These are phyloP conservation scores for Trichoderma reesei DNA, from an alignment of 495 filamentous ascomycete species.

Conservation along the genomic window DNA sequence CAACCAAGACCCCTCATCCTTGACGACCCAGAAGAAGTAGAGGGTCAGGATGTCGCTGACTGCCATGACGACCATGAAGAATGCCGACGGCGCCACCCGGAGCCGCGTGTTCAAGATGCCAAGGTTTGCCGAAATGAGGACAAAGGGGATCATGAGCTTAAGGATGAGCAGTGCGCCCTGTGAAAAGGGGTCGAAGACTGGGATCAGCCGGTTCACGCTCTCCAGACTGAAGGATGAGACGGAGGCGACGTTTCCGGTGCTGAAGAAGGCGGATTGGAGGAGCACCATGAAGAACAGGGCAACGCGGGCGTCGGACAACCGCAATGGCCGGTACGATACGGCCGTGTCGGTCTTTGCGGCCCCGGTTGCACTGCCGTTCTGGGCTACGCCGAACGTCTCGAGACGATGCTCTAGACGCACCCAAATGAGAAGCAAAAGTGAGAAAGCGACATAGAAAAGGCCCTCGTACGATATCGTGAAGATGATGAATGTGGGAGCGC, in stretches of 20 bases:
- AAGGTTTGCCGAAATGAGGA: conserved; percentile 82
- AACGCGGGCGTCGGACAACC: conserved; percentile 72
- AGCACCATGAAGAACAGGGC: conserved; percentile 92
- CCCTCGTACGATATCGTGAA: conserved; percentile 98
- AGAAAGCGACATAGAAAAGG: conserved; percentile 89
- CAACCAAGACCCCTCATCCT: conserved; percentile 91
- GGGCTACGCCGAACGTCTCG: conserved; percentile 39
- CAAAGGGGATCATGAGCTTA: conserved; percentile 91
- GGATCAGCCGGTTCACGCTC: conserved; percentile 81
- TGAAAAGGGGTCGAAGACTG: conserved; percentile 87
- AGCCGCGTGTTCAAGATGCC: conserved; percentile 84
- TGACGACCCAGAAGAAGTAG: conserved; percentile 96
- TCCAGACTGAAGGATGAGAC: conserved; percentile 92
- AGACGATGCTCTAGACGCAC: conserved; percentile 78
- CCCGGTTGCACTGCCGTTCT: conserved; percentile 13
- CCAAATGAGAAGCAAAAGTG: conserved; percentile 75
- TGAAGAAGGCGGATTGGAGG: conserved; percentile 93
- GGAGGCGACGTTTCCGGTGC: conserved; percentile 92
- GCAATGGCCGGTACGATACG: conserved; percentile 56
- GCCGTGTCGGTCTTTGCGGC: not conserved
- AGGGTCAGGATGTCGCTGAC: conserved; percentile 87
- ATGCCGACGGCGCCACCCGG: conserved; percentile 68
- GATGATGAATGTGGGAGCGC: conserved; percentile 88
- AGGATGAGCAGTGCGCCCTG: conserved; percentile 81
- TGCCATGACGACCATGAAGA: conserved; percentile 94